A percentile compares a stretch with the other conserved stretches of the same genome.
These are phyloP conservation scores for Flaveria linearis DNA, from an alignment of 129 eudicot genomes.

Conservation along the genomic window DNA sequence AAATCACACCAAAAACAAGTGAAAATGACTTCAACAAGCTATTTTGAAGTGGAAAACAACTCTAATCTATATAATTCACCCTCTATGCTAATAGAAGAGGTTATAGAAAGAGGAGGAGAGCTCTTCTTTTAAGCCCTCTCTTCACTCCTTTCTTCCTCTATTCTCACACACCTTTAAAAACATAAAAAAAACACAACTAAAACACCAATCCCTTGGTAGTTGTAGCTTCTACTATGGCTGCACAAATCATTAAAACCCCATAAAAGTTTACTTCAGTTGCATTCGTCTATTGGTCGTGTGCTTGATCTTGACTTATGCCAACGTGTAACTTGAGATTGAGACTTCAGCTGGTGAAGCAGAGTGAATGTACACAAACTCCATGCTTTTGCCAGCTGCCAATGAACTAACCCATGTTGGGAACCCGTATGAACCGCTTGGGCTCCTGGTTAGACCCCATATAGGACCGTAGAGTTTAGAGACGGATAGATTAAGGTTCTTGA, in stretches of 20 bases:
- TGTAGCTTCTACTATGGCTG: too few species aligned
- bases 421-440: constrained; percentile 55
- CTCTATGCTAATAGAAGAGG: constrained; percentile 48
- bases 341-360: constrained; percentile 72
- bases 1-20: constrained; percentile 33
- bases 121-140: constrained; percentile 67
- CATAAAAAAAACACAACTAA: constrained; percentile 32
- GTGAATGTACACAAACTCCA: constrained; percentile 85
- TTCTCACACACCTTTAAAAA: constrained; percentile 36
- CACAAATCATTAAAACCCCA: too few species aligned
- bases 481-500: constrained; percentile 65
- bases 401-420: constrained; percentile 79
- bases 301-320: constrained; percentile 42
- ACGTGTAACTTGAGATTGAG: constrained; percentile 64
- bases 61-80: constrained; percentile 22
- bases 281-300: neutral
- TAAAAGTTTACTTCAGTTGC: constrained; percentile 5
- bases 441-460: constrained; percentile 85
- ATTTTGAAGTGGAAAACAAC: constrained; percentile 22
- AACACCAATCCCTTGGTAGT: constrained; percentile 23
- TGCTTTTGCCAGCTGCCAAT: constrained; percentile 80
- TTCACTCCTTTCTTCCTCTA: constrained; percentile 89
- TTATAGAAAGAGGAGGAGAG: constrained; percentile 99
- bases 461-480: constrained; percentile 87
- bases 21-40: constrained; percentile 29